Evolutionary conservation across 1,284 basidiomycete species (phyloP).

Genomic region (Cryptococcus amylolentus): DNA sequence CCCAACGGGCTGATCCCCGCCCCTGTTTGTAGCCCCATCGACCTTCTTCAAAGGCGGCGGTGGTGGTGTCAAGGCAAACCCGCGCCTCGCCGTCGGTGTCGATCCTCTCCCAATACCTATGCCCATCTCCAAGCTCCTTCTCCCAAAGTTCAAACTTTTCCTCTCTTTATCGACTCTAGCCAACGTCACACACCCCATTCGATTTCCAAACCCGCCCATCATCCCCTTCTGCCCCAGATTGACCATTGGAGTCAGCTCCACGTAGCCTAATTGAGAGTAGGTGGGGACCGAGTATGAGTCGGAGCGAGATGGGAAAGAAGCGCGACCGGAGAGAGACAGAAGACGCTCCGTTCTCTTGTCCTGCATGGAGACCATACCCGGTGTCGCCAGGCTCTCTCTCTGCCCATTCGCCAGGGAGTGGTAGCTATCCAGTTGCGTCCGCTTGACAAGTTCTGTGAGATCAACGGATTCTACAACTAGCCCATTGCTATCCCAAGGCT

Average conservation of each 20-base stretch:
- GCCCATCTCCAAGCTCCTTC: not conserved
- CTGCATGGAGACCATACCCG: slow-evolving; percentile 19
- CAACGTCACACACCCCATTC: slow-evolving; percentile 32
- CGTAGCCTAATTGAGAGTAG: slow-evolving; percentile 32
- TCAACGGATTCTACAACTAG: slow-evolving; percentile 23
- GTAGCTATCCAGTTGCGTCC: not conserved
- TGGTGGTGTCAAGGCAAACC: slow-evolving; percentile 12
- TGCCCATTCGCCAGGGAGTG: not conserved
- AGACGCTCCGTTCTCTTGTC: slow-evolving; percentile 35
- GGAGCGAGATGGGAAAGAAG: slow-evolving; percentile 27
- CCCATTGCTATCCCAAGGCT: slow-evolving; percentile 32
- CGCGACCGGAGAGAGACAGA: slow-evolving; percentile 35
- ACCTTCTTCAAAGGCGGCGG: slow-evolving; percentile 3
- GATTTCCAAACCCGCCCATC: slow-evolving; percentile 42
- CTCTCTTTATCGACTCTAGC: not conserved
- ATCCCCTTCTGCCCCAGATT: slow-evolving; percentile 10
- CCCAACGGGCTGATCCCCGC: not conserved
- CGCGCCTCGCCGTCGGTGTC: not conserved
- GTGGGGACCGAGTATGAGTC: slow-evolving; percentile 29
- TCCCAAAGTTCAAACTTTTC: not conserved
- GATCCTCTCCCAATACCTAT: not conserved
- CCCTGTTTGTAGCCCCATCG: not conserved
- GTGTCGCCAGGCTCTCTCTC: not conserved
- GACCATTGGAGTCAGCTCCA: slow-evolving; percentile 19
- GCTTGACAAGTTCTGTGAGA: slow-evolving; percentile 2